Evolutionary conservation across 805 yeast species (phyloP).

Genomic region (Yamadazyma laniorum): DNA sequence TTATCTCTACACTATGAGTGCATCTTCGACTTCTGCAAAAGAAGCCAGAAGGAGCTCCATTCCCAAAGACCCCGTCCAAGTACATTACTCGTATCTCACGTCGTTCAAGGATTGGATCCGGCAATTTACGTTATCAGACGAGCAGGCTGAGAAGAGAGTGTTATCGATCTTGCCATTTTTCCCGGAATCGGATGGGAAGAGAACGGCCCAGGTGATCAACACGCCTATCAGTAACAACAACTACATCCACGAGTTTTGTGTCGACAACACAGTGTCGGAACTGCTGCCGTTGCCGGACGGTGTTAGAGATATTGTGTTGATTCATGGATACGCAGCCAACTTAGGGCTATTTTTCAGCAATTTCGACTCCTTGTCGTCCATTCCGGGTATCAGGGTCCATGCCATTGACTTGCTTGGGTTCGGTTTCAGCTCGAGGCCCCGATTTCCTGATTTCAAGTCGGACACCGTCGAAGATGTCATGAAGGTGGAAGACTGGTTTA

Average conservation of each 20-base stretch:
- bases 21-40: no score
- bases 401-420: slow-evolving; percentile 72
- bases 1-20: no score
- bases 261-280: slow-evolving; percentile 43
- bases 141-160: slow-evolving; percentile 37
- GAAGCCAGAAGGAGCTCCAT: no score
- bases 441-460: slow-evolving; percentile 32
- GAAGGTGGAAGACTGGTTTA: slow-evolving; percentile 42
- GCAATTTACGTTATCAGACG: slow-evolving; percentile 26
- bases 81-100: slow-evolving; percentile 6
- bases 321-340: slow-evolving; percentile 95
- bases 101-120: slow-evolving; percentile 30
- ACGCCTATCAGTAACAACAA: slow-evolving; percentile 56
- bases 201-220: slow-evolving; percentile 47
- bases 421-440: slow-evolving; percentile 65
- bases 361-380: slow-evolving; percentile 45
- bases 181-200: slow-evolving; percentile 50
- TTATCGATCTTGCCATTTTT: slow-evolving; percentile 58
- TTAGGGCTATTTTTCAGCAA: slow-evolving; percentile 78
- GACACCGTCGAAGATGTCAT: slow-evolving; percentile 34
- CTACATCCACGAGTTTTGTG: slow-evolving; percentile 73
- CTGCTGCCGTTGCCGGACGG: slow-evolving; percentile 6
- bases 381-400: slow-evolving; percentile 59
- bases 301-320: slow-evolving; percentile 58
- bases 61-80: no score